These are phyloP conservation scores for Leptodermis oblonga DNA, from an alignment of 257 asterid genomes.

Conservation along the genomic window DNA sequence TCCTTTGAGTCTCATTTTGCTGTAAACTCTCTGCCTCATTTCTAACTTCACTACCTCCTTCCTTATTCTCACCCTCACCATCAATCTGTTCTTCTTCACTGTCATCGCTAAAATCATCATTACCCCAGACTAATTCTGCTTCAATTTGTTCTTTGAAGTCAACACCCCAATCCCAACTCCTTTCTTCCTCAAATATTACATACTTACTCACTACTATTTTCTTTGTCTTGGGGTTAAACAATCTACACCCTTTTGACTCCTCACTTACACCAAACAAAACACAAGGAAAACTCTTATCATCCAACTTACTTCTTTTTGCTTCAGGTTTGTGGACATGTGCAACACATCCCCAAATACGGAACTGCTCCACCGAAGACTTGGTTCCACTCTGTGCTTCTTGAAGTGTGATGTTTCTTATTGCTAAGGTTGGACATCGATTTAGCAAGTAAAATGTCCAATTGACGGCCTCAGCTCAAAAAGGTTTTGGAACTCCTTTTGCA, in stretches of 20 bases:
- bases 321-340: constrained; percentile 1
- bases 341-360: neutral
- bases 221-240: neutral
- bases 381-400: constrained; percentile 1
- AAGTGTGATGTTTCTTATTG: neutral
- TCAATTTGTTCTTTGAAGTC: neutral
- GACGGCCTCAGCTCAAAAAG: constrained; percentile 1
- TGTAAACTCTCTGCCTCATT: neutral
- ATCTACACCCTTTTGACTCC: neutral
- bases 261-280: neutral
- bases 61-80: neutral
- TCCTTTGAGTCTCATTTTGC: neutral
- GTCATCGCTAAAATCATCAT: no score
- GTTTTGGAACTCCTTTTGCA: neutral
- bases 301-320: neutral
- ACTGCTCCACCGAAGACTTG: neutral
- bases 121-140: neutral
- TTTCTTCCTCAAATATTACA: neutral
- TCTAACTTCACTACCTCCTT: neutral
- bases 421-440: neutral
- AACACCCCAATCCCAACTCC: neutral
- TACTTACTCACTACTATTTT: neutral
- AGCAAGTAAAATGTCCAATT: neutral
- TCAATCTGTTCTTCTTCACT: neutral
- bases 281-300: neutral